phyloP scores from a whole-genome alignment of 2,329 filamentous ascomycete species.

The Verticillium zaregamsianum region DNA sequence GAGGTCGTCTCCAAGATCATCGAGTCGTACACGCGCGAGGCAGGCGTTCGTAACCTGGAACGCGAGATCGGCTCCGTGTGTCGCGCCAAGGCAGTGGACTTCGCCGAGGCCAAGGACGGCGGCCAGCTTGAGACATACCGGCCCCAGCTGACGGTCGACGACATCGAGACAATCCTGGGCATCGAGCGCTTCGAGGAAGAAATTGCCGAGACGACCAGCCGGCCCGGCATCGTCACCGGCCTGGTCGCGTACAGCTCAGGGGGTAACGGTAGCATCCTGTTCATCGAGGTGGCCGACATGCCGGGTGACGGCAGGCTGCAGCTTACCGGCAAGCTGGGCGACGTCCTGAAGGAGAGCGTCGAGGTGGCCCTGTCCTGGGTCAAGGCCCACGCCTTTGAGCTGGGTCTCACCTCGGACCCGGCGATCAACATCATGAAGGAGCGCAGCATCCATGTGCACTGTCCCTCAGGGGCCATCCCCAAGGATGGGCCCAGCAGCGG shows the following conservation, averaged over 20 bases:
- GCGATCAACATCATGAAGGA: conserved; percentile 94
- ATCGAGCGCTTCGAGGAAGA: conserved; percentile 95
- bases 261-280: conserved; percentile 91
- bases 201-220: conserved; percentile 78
- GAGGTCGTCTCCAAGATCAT: conserved; percentile 94
- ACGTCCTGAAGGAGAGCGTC: conserved; percentile 94
- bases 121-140: conserved; percentile 66
- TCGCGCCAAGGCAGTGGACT: conserved; percentile 92
- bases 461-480: conserved; percentile 88
- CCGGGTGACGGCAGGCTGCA: conserved; percentile 88
- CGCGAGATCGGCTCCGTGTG: conserved; percentile 93
- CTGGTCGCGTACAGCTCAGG: conserved; percentile 92
- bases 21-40: conserved; percentile 92
- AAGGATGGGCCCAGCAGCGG: conserved; percentile 89
- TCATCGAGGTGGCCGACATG: conserved; percentile 98
- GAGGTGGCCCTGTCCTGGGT: conserved; percentile 97
- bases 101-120: conserved; percentile 80
- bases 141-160: conserved; percentile 67
- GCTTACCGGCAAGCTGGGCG: conserved; percentile 91
- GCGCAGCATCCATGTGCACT: conserved; percentile 92
- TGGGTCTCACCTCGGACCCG: conserved; percentile 76
- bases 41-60: conserved; percentile 92
- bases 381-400: conserved; percentile 88
- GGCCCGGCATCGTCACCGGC: conserved; percentile 91
- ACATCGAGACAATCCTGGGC: conserved; percentile 86